phyloP scores from a whole-genome alignment of 2,329 filamentous ascomycete genomes.

The Fusarium sp. region DNA sequence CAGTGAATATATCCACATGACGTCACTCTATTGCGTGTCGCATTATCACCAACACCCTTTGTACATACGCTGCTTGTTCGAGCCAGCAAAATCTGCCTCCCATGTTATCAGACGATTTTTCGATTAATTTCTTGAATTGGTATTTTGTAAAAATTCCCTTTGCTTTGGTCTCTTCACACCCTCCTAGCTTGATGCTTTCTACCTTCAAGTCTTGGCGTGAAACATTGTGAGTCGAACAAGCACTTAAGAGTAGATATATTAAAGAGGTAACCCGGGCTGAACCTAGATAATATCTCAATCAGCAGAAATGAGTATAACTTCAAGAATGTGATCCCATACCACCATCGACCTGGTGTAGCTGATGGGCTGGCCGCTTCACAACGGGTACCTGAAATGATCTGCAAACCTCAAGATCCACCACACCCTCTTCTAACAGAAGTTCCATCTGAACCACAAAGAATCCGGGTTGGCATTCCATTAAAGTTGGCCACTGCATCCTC shows the following conservation, averaged over 20 bases:
- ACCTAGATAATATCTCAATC: not conserved
- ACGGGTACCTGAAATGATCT: not conserved
- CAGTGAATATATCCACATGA: not conserved
- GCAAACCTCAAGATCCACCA: not conserved
- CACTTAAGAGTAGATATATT: rapidly evolving
- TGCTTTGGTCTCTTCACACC: not conserved
- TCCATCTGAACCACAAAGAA: not conserved
- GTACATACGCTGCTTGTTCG: not conserved
- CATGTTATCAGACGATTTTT: not conserved
- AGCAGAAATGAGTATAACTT: not conserved
- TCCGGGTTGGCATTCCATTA: not conserved
- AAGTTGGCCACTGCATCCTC: not conserved
- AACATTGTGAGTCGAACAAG: not conserved
- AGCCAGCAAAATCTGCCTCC: not conserved
- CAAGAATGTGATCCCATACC: not conserved
- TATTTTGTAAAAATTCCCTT: not conserved
- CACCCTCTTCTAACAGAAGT: not conserved
- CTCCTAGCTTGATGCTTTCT: not conserved
- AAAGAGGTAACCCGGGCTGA: not conserved
- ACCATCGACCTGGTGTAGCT: not conserved
- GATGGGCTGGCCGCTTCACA: not conserved
- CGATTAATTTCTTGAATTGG: not conserved
- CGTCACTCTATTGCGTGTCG: not conserved
- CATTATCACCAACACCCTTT: not conserved
- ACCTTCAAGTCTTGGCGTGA: not conserved